Percentiles rank a stretch among this genome's conserved stretches.
phyloP scores from a whole-genome alignment of 495 filamentous ascomycete species.

The Penicillium turbatum region DNA sequence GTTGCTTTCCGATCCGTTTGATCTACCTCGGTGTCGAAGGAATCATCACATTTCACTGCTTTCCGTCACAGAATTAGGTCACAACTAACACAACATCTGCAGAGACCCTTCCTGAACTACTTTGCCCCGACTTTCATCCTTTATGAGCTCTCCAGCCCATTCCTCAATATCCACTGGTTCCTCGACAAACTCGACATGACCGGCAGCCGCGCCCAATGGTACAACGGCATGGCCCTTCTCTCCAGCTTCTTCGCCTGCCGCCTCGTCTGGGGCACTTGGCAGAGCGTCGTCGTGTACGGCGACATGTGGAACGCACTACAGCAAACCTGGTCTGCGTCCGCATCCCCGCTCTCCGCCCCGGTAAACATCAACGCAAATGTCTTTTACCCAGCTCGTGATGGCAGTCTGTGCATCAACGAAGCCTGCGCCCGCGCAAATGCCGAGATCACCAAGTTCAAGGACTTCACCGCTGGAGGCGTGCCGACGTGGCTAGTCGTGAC shows the following conservation, averaged over 20 bases:
- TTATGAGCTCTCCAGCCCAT: constrained; percentile 92
- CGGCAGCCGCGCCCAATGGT: constrained; percentile 72
- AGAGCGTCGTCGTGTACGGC: constrained; percentile 66
- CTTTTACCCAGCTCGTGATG: constrained; percentile 31
- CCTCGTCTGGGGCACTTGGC: constrained; percentile 86
- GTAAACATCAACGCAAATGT: constrained; percentile 34
- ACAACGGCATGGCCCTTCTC: constrained; percentile 70
- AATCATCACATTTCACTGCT: neutral
- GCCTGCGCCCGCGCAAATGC: constrained; percentile 34
- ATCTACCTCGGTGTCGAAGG: neutral
- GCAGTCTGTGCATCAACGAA: constrained; percentile 32
- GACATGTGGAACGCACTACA: constrained; percentile 71
- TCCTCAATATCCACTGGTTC: constrained; percentile 99
- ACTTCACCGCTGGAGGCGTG: constrained; percentile 45
- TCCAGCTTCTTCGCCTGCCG: constrained; percentile 81
- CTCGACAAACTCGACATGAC: constrained; percentile 96
- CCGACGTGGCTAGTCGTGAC: constrained; percentile 75
- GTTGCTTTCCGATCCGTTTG: constrained; percentile 33
- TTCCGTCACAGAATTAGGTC: neutral
- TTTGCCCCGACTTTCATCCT: constrained; percentile 90
- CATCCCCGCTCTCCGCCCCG: constrained; percentile 23
- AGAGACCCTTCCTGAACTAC: constrained; percentile 93
- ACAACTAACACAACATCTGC: constrained; percentile 2
- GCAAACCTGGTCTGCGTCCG: constrained; percentile 35
- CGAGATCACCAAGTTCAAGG: constrained; percentile 51